These are phyloP conservation scores for Saccharomyces jurei DNA, from an alignment of 805 yeast species.

Conservation along the genomic window DNA sequence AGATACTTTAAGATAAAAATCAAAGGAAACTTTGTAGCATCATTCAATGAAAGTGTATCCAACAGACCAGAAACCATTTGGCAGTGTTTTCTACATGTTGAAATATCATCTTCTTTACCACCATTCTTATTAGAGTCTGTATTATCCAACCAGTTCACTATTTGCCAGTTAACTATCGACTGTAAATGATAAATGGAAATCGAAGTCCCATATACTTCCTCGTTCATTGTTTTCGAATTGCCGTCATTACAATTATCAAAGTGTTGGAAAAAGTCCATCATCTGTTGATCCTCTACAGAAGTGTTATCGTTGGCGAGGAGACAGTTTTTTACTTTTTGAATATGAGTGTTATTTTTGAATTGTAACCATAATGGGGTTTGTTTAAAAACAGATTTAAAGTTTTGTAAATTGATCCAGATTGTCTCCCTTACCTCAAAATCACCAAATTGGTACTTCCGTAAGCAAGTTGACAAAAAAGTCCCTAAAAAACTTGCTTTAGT, in stretches of 20 bases:
- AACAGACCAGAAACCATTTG: background rate
- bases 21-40: conserved; percentile 21
- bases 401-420: conserved; percentile 7
- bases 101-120: background rate
- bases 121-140: background rate
- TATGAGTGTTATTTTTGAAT: background rate
- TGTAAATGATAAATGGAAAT: conserved; percentile 14
- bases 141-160: conserved; percentile 4
- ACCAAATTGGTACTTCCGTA: conserved; percentile 10
- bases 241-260: background rate
- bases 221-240: background rate
- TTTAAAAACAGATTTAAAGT: conserved; percentile 5
- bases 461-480: conserved; percentile 9
- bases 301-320: background rate
- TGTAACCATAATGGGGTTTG: conserved; percentile 1
- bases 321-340: background rate
- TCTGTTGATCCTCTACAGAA: conserved; percentile 3
- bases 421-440: conserved; percentile 13
- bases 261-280: conserved; percentile 8
- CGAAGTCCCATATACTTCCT: background rate
- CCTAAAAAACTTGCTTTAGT: conserved; percentile 18
- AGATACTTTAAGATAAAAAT: conserved; percentile 20
- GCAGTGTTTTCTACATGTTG: background rate
- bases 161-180: conserved; percentile 18
- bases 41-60: conserved; percentile 12